Conservation (phyloP, 768 basidiomycete genomes). For the Russula lepida region DNA sequence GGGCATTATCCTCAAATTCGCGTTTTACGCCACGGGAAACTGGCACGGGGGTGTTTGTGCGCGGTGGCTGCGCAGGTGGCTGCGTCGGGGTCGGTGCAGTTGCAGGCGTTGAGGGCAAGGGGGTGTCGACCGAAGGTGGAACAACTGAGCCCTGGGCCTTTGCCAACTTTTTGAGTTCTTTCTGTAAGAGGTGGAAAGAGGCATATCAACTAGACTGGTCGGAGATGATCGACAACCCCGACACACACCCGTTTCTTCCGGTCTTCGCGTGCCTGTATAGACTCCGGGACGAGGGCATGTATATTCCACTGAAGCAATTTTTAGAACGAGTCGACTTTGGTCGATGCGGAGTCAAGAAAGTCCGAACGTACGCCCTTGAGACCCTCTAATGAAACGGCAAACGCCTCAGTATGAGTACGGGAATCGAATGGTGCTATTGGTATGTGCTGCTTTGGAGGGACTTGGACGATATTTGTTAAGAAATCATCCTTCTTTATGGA, state of each 20-base stretch:
- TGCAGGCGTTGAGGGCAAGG: slow-evolving; percentile 8
- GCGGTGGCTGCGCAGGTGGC: slow-evolving; percentile 11
- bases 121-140: slow-evolving; percentile 6
- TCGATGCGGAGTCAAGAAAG: neutral
- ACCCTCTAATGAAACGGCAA: slow-evolving; percentile 21
- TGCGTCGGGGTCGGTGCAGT: slow-evolving; percentile 5
- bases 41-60: slow-evolving; percentile 15
- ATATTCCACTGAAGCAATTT: slow-evolving; percentile 20
- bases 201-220: neutral
- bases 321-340: neutral
- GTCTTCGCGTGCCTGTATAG: slow-evolving; percentile 22
- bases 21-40: slow-evolving; percentile 20
- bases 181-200: slow-evolving; percentile 3
- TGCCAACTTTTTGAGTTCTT: slow-evolving; percentile 22
- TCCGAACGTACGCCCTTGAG: slow-evolving; percentile 19
- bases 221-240: neutral
- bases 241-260: slow-evolving; percentile 21
- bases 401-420: slow-evolving; percentile 18
- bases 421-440: slow-evolving; percentile 18
- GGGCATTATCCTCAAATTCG: slow-evolving; percentile 15
- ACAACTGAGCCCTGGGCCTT: slow-evolving; percentile 15
- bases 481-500: slow-evolving; percentile 22
- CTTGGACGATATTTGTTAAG: slow-evolving; percentile 14
- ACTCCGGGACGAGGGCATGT: slow-evolving; percentile 22
- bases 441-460: slow-evolving; percentile 22